A percentile compares a stretch with the other conserved stretches of the same genome.
Conservation (phyloP, 169 alveolate species). For the Miamiensis avidus region DNA sequence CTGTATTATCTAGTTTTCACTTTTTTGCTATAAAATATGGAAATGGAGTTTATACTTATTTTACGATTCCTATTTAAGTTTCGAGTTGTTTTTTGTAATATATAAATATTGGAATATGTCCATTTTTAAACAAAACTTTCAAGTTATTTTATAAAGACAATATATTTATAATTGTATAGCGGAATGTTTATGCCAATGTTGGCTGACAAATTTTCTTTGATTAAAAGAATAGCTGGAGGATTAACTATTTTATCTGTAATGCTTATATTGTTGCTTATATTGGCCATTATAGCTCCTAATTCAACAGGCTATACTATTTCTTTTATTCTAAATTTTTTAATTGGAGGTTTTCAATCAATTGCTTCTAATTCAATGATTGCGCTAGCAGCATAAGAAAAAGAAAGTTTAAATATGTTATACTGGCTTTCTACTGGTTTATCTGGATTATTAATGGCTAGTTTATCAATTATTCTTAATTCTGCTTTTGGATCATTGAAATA, state of each 20-base stretch:
- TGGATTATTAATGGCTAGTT: conserved; percentile 15
- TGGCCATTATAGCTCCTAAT: neutral
- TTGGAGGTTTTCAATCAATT: conserved; percentile 10
- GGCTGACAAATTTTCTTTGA: conserved; percentile 8
- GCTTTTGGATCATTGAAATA: neutral
- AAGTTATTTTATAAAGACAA: too few relatives aligned
- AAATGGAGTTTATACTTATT: conserved; percentile 3
- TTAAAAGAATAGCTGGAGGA: neutral
- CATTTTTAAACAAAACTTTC: too few relatives aligned
- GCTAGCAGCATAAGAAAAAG: conserved; percentile 10
- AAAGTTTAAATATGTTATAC: neutral
- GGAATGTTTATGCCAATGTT: conserved; percentile 12
- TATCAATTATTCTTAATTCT: too few relatives aligned
- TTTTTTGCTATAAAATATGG: conserved; percentile 20
- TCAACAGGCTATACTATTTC: conserved; percentile 1
- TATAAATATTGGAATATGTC: too few relatives aligned
- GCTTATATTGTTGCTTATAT: conserved; percentile 2
- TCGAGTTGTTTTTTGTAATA: too few relatives aligned
- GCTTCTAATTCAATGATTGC: conserved; percentile 12
- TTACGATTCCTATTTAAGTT: conserved; percentile 15
- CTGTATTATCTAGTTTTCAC: conserved; percentile 29
- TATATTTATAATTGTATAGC: too few relatives aligned
- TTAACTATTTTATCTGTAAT: conserved; percentile 1
- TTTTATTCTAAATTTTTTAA: neutral
- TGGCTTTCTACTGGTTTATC: conserved; percentile 24